phyloP scores from a whole-genome alignment of 345 rosid species.

The Sisymbrium irio region DNA sequence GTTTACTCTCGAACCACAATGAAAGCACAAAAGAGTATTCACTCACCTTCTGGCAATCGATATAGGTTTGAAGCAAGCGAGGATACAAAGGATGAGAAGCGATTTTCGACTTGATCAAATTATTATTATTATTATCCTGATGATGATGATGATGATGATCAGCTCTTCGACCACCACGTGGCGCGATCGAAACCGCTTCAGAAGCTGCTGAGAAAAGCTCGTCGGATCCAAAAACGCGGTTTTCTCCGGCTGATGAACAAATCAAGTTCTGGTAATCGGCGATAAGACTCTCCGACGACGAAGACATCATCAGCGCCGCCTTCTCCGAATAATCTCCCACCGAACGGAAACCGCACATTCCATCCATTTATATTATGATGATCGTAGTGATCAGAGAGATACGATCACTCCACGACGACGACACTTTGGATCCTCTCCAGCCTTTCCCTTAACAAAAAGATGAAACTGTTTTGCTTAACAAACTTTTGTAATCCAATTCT shows the following conservation, averaged over 20 bases:
- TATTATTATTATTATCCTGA: no score
- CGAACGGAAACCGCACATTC: slow-evolving; percentile 40
- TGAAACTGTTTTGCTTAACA: not conserved
- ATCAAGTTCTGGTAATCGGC: slow-evolving; percentile 46
- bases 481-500: not conserved
- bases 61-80: slow-evolving; percentile 78
- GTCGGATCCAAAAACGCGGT: slow-evolving; percentile 50
- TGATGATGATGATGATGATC: slow-evolving; percentile 40
- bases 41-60: slow-evolving; percentile 75
- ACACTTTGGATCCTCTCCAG: slow-evolving; percentile 3
- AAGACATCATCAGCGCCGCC: slow-evolving; percentile 41
- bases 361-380: slow-evolving; percentile 9
- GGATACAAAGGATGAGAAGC: slow-evolving; percentile 82
- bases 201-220: slow-evolving; percentile 54
- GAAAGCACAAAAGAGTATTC: no score
- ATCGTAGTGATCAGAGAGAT: no score
- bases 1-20: not conserved
- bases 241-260: slow-evolving; percentile 43
- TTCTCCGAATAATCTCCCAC: slow-evolving; percentile 48
- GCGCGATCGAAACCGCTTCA: slow-evolving; percentile 49
- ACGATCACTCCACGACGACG: slow-evolving; percentile 13
- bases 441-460: not conserved
- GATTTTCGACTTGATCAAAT: slow-evolving; percentile 64
- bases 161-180: slow-evolving; percentile 31
- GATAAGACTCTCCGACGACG: slow-evolving; percentile 55